Conservation (phyloP, 2,329 filamentous ascomycete species). For the Monosporascus sp. region DNA sequence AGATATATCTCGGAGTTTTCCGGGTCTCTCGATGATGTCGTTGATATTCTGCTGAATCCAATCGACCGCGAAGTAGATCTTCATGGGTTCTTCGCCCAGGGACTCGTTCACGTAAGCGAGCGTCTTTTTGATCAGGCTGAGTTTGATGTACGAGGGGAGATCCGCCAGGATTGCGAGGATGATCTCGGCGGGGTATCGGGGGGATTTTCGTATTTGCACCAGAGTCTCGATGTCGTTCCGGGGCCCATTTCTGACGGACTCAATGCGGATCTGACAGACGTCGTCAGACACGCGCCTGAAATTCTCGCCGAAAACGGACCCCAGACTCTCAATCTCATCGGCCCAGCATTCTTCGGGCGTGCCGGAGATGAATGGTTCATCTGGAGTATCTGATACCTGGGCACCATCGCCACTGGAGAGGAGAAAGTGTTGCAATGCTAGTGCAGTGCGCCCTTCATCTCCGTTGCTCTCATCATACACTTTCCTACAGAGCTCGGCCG, state of each 20-base stretch:
- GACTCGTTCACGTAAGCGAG: constrained; percentile 65
- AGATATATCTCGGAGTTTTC: constrained; percentile 77
- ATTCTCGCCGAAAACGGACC: constrained; percentile 78
- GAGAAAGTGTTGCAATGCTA: constrained; percentile 69
- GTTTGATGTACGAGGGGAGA: constrained; percentile 86
- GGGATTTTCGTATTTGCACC: constrained; percentile 65
- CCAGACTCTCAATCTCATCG: constrained; percentile 77
- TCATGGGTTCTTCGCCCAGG: constrained; percentile 79
- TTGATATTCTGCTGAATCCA: constrained; percentile 87
- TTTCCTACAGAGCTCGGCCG: constrained; percentile 74
- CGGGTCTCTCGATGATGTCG: constrained; percentile 77
- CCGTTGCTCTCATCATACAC: constrained; percentile 64
- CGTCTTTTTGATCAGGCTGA: constrained; percentile 78
- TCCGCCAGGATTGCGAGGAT: constrained; percentile 65
- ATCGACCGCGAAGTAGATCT: constrained; percentile 80
- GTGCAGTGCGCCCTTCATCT: constrained; percentile 73
- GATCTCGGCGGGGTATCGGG: constrained; percentile 65
- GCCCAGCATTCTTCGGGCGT: constrained; percentile 66
- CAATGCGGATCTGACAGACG: constrained; percentile 66
- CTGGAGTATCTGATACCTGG: constrained; percentile 23
- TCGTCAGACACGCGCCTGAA: constrained; percentile 57
- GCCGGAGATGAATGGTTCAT: constrained; percentile 41
- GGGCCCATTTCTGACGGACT: constrained; percentile 46
- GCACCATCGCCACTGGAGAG: constrained; percentile 40
- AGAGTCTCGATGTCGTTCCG: constrained; percentile 47